Percentiles rank a stretch among this genome's conserved stretches.
Evolutionary conservation across 345 rosid genomes (phyloP).

Genomic region (Eucalyptus polybractea): DNA sequence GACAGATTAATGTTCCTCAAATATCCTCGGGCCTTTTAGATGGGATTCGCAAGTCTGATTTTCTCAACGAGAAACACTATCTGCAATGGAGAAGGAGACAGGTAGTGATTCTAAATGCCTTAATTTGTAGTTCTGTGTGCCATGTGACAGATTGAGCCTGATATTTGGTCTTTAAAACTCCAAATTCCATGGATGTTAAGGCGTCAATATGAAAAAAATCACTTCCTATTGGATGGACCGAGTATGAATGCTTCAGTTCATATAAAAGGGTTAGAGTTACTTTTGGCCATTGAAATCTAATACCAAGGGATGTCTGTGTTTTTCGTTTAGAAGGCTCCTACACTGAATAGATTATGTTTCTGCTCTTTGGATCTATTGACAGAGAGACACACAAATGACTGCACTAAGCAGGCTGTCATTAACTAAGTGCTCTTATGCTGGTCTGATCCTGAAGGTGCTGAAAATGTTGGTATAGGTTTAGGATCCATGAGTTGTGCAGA

Average conservation of each 20-base stretch:
- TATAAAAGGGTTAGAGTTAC: background rate
- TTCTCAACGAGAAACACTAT: slow-evolving; percentile 67
- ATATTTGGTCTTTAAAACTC: background rate
- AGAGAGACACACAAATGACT: background rate
- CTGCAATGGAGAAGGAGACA: slow-evolving; percentile 85
- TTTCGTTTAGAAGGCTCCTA: background rate
- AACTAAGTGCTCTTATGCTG: background rate
- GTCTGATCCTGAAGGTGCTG: background rate
- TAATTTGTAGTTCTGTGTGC: background rate
- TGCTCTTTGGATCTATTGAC: background rate
- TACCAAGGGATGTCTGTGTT: background rate
- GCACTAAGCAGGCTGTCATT: background rate
- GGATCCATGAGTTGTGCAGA: background rate
- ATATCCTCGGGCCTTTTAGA: slow-evolving; percentile 68
- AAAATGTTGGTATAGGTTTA: background rate
- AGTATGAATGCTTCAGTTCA: background rate
- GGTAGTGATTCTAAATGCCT: slow-evolving; percentile 22
- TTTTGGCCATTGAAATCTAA: background rate
- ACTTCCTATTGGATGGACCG: background rate
- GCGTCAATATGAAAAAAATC: background rate
- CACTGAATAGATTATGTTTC: background rate
- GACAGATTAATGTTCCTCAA: slow-evolving; percentile 71
- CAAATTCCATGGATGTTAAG: background rate
- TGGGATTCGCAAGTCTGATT: slow-evolving; percentile 77
- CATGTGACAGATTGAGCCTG: background rate